phyloP scores from a whole-genome alignment of 176 grass and related monocot genomes.

The Oryza glaberrima region DNA sequence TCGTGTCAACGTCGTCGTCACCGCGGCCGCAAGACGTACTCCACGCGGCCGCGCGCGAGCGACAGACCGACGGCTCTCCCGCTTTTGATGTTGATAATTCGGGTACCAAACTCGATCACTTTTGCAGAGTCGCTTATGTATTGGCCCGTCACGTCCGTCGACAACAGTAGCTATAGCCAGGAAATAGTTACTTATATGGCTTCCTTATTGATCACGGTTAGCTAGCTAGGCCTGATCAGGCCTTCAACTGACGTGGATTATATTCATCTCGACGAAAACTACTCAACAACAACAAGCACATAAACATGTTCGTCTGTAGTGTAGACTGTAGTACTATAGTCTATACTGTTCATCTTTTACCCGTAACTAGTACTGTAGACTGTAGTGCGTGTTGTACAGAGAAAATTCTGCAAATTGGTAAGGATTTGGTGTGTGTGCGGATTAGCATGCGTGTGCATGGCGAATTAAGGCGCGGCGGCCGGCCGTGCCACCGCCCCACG shows the following conservation, averaged over 20 bases:
- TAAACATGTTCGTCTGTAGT: neutral
- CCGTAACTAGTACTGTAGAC: neutral
- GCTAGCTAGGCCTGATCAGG: neutral
- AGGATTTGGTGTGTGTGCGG: neutral
- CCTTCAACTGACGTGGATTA: neutral
- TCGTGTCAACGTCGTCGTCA: neutral
- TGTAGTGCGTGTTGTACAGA: neutral
- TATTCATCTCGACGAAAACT: neutral
- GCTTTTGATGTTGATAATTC: neutral
- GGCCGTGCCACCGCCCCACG: conserved; percentile 38
- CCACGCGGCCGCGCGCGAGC: conserved; percentile 4
- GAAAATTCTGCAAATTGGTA: neutral
- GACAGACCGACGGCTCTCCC: neutral
- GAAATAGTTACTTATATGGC: neutral
- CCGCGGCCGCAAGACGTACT: neutral
- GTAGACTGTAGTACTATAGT: neutral
- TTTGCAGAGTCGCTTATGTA: neutral
- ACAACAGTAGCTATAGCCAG: conserved; percentile 35
- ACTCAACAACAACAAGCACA: neutral
- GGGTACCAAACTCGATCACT: neutral
- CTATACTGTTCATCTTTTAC: neutral
- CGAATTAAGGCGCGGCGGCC: neutral
- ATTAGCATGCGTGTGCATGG: neutral
- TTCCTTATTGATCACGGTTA: neutral
- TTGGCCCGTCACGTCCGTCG: conserved; percentile 44